phyloP scores from a whole-genome alignment of 129 eudicot genomes.

The Pittosporum tobira region DNA sequence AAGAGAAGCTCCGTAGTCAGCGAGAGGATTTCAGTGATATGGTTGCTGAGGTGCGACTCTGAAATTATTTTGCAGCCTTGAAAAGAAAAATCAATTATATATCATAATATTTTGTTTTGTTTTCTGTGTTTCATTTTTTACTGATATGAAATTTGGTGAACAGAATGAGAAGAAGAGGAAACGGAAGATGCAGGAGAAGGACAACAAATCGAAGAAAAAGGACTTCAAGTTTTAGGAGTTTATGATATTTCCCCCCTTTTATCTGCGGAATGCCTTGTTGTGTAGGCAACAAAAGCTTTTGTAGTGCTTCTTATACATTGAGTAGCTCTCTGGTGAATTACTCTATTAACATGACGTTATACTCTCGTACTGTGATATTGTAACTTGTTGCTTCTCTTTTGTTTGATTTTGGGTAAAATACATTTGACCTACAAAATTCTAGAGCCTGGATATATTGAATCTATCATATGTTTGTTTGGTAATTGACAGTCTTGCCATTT shows the following conservation, averaged over 20 bases:
- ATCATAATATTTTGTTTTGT: too few species aligned
- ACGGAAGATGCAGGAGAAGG: constrained; percentile 76
- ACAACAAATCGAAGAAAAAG: constrained; percentile 76
- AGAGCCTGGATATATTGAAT: too few species aligned
- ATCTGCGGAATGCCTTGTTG: not conserved
- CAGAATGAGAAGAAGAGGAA: constrained; percentile 90
- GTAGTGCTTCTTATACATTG: not conserved
- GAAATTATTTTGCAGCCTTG: not conserved
- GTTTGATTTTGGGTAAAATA: too few species aligned
- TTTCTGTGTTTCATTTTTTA: not conserved
- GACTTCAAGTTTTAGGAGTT: constrained; percentile 63
- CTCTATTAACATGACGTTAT: not conserved
- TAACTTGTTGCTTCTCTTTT: too few species aligned
- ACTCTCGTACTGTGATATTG: too few species aligned
- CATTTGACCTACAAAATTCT: too few species aligned
- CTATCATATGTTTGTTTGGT: too few species aligned
- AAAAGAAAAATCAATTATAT: too few species aligned
- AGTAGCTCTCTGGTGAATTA: not conserved
- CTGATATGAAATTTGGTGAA: constrained; percentile 1
- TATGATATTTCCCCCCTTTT: not conserved
- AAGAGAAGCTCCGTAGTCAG: constrained; percentile 80
- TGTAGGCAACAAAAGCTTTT: not conserved
- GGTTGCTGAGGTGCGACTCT: constrained; percentile 79
- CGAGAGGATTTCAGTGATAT: constrained; percentile 96
- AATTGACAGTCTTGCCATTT: too few species aligned